A percentile compares a stretch with the other conserved stretches of the same genome.
Conservation (phyloP, 108 stramenopile genomes). For the Fistulifera pelliculosa region DNA sequence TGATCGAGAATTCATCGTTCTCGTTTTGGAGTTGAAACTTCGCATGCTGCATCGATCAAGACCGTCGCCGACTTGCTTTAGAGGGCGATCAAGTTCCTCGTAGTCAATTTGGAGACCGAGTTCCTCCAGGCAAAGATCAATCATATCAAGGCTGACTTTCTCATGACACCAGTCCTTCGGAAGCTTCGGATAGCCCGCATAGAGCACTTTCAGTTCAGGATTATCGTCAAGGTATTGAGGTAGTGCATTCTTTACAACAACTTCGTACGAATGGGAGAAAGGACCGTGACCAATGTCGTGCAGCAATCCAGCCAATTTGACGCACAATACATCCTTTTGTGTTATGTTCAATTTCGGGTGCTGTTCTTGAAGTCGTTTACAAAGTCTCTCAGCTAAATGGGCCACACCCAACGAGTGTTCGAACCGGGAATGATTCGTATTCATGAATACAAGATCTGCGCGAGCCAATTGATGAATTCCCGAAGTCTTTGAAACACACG, state of each 20-base stretch:
- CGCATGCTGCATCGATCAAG: constrained; percentile 50
- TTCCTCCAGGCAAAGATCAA: constrained; percentile 49
- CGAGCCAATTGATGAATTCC: constrained; percentile 77
- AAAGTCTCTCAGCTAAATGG: constrained; percentile 63
- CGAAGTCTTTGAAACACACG: constrained; percentile 81
- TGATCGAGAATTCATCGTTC: constrained; percentile 2
- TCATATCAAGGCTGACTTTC: constrained; percentile 60
- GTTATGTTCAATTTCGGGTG: constrained; percentile 60
- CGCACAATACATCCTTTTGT: constrained; percentile 80
- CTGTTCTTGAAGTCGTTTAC: constrained; percentile 24
- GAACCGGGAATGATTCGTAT: constrained; percentile 80
- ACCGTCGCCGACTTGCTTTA: constrained; percentile 73
- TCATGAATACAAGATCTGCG: constrained; percentile 56
- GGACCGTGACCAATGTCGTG: constrained; percentile 94
- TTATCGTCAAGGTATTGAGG: constrained; percentile 33
- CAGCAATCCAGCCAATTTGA: constrained; percentile 85
- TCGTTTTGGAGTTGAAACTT: constrained; percentile 25
- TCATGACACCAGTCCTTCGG: constrained; percentile 60
- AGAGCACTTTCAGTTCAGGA: constrained; percentile 14
- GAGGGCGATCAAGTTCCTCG: constrained; percentile 51
- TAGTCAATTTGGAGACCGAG: constrained; percentile 62
- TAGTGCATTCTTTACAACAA: constrained; percentile 13
- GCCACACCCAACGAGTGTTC: constrained; percentile 86
- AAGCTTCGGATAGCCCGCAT: constrained; percentile 21
- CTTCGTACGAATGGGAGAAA: constrained; percentile 71